phyloP scores from a whole-genome alignment of 2,329 filamentous ascomycete genomes.

The Orbilia blumenaviensis region DNA sequence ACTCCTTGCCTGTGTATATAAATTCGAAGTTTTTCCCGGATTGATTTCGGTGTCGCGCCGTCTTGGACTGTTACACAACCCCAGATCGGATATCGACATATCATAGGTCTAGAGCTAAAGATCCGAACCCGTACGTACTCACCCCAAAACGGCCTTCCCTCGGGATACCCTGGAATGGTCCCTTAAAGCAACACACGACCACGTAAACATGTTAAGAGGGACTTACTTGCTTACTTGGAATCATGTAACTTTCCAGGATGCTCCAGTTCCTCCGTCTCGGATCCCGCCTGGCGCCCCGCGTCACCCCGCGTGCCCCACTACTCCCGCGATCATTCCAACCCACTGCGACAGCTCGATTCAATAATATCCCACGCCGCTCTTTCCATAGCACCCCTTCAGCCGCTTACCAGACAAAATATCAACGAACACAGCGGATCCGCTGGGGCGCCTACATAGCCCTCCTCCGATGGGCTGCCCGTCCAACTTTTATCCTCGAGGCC shows the following conservation, averaged over 20 bases:
- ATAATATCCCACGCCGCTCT: neutral
- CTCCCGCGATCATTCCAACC: neutral
- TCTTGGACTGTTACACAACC: too few relatives aligned
- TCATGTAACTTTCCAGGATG: neutral
- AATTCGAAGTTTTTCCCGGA: too few relatives aligned
- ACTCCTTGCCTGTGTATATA: too few relatives aligned
- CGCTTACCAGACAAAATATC: slow-evolving; percentile 7
- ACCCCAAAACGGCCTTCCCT: too few relatives aligned
- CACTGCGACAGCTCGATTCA: neutral
- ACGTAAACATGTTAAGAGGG: too few relatives aligned
- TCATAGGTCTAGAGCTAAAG: too few relatives aligned
- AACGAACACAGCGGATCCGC: slow-evolving; percentile 35
- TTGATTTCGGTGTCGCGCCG: too few relatives aligned
- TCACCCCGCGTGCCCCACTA: neutral
- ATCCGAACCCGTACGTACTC: too few relatives aligned
- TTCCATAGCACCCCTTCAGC: slow-evolving; percentile 30
- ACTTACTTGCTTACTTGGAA: too few relatives aligned
- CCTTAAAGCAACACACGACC: too few relatives aligned
- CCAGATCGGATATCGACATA: too few relatives aligned
- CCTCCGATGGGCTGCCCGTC: slow-evolving; percentile 41
- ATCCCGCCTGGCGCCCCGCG: neutral
- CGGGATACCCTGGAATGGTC: too few relatives aligned
- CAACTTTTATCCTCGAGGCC: slow-evolving; percentile 44
- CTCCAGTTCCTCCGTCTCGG: neutral
- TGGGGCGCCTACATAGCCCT: neutral